Evolutionary conservation across 164 flowering plant genomes (phyloP), one percentile per base, ranked within the genome.

Genomic region (Vitis cinerea): DNA sequence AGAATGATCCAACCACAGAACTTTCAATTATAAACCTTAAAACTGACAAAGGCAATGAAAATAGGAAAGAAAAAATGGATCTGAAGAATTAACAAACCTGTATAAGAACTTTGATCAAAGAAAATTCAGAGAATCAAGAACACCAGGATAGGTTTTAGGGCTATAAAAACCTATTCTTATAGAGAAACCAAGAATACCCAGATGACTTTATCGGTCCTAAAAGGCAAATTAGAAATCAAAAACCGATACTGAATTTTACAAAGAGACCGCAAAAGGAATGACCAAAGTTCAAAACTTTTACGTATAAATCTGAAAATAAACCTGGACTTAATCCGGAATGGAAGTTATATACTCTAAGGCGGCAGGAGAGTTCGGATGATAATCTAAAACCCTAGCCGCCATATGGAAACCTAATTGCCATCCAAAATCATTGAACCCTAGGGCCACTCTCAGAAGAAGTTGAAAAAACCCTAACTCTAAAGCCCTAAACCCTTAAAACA

Each of bases 351-450:
- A 2, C 15, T 14, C 56, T 13, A 10, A 12, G 56, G n/a, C 56
- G 4, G n/a, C 1, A 13, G 6, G n/a, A 7, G 10, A 6, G 44
- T 37, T 53, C n/a, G 56, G 10, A n/a, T 10, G 5, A 13, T 2
- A 23, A 49, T 10, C 19, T 19, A 64, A 64, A 64, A 64, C 56
- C 66, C 66, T 49, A 64, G 66, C 66, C 66, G 55, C 37, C 66
- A 13, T 10, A 4, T 7, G 7, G 17, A 53, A 53, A 14, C 56
- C 56, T n/a, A 13, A 53, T 53, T n/a, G n/a, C 9, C n/a, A n/a
- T 9, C 16, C 56, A 37, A 53, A 64, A 64, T 17, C 30, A 59
- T 14, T 27, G 8, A 27, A 44, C 50, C 50, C 11, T 37, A 14
- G 8, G 56, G 4, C 16, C n/a, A 6, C n/a, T 53, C 56, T 53